phyloP scores from a whole-genome alignment of 2,329 filamentous ascomycete genomes.

The Pyrenophora teres region DNA sequence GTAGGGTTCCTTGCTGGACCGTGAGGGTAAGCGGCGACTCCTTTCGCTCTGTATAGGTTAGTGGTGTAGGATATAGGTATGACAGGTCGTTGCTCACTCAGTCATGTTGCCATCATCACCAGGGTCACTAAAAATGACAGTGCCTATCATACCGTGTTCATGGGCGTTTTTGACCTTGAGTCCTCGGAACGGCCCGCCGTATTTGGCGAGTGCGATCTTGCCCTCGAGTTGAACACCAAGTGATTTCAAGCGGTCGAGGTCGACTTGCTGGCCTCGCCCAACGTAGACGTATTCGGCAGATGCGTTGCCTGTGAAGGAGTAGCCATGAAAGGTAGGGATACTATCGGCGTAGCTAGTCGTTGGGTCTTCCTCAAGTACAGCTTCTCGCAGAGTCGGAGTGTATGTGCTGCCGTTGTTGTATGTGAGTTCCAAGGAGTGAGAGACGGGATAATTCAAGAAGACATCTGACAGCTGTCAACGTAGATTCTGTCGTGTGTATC shows the following conservation, averaged over 20 bases:
- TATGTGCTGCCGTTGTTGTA: conserved; percentile 44
- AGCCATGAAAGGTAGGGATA: conserved; percentile 55
- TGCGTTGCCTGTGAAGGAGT: conserved; percentile 53
- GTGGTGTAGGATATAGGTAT: background rate
- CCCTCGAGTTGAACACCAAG: conserved; percentile 53
- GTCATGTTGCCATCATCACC: conserved; percentile 55
- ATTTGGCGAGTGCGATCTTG: conserved; percentile 55
- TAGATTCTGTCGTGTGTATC: background rate
- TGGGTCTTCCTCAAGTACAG: conserved; percentile 40
- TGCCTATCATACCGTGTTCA: conserved; percentile 51
- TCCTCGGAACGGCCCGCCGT: conserved; percentile 53
- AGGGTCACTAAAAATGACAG: conserved; percentile 54
- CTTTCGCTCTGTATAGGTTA: conserved; percentile 42
- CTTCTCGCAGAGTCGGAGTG: conserved; percentile 39
- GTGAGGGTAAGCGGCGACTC: conserved; percentile 50
- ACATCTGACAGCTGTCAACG: conserved; percentile 29
- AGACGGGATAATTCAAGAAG: conserved; percentile 47
- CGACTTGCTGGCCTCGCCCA: conserved; percentile 50
- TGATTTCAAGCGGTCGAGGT: conserved; percentile 51
- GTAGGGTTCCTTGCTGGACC: conserved; percentile 53
- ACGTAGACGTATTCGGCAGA: conserved; percentile 56
- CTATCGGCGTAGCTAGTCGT: conserved; percentile 47
- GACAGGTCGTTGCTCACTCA: conserved; percentile 21
- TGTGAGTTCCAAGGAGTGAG: conserved; percentile 40
- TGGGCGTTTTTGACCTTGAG: conserved; percentile 57